phyloP scores from a whole-genome alignment of 2,329 filamentous ascomycete genomes.

The Fonsecaea pedrosoi region DNA sequence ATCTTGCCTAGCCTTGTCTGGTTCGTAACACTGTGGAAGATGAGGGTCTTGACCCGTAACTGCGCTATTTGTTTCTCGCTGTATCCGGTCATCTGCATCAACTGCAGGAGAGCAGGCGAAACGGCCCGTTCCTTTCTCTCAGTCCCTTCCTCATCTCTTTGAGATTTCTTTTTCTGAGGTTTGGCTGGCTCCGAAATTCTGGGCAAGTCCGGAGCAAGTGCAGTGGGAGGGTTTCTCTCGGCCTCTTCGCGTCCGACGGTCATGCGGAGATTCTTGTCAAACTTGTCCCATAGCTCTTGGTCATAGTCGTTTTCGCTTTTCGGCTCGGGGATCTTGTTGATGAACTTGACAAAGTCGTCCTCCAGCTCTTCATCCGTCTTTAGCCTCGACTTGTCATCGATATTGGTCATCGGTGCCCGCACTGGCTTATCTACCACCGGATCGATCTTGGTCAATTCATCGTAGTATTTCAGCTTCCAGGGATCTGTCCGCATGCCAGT shows the following conservation, averaged over 20 bases:
- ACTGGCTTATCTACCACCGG: slow-evolving; percentile 77
- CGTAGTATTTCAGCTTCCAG: slow-evolving; percentile 77
- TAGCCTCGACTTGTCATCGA: slow-evolving; percentile 64
- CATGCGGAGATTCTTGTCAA: slow-evolving; percentile 52
- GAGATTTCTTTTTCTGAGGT: slow-evolving; percentile 40
- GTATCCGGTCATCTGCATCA: slow-evolving; percentile 66
- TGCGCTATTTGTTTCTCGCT: slow-evolving; percentile 53
- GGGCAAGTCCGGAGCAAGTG: slow-evolving; percentile 60
- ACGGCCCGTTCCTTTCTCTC: slow-evolving; percentile 21
- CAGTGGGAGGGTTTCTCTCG: slow-evolving; percentile 57
- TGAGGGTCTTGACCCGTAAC: slow-evolving; percentile 74
- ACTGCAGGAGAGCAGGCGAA: slow-evolving; percentile 50
- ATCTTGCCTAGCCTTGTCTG: slow-evolving; percentile 98
- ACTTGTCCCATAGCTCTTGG: slow-evolving; percentile 33
- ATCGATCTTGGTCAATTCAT: slow-evolving; percentile 79
- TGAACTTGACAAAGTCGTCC: slow-evolving; percentile 60
- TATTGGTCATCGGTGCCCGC: slow-evolving; percentile 57
- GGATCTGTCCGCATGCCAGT: slow-evolving; percentile 72
- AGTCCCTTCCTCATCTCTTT: slow-evolving; percentile 41
- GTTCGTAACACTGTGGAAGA: slow-evolving; percentile 78
- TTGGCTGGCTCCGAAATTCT: slow-evolving; percentile 48
- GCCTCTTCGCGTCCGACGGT: slow-evolving; percentile 59
- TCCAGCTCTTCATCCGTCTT: slow-evolving; percentile 68
- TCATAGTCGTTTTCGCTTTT: slow-evolving; percentile 43
- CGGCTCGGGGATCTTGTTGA: slow-evolving; percentile 34